Evolutionary conservation across 345 rosid species (phyloP), one percentile per base, ranked within the genome.

Genomic region (Hibiscus trionum): DNA sequence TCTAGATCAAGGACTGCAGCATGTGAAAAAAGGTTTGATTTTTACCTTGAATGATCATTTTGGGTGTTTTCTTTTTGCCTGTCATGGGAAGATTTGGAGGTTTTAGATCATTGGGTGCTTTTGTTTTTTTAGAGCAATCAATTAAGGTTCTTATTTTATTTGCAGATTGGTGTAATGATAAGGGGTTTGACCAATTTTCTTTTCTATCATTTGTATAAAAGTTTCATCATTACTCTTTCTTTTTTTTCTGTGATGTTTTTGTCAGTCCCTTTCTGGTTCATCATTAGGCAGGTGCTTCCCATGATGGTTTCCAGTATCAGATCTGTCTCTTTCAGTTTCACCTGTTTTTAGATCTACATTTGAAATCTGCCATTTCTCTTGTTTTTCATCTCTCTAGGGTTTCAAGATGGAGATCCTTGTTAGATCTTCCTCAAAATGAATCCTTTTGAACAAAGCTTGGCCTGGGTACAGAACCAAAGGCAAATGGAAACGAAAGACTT

Each of bases 151-250:
- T n/a, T 59, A 26, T 26, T 26, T 1, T 55, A 49, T 66, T 4
- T 78, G 82, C 90, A 79, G 93, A 86, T 88, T 88, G 89, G 82
- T 50, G 89, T 80, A 82, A 88, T 87, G 85, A 88, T 88, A 84
- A 73, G 75, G 58, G 60, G 71, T 83, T 85, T 85, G 86, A 86
- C 93, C 72, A 66, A 2, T 42, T 57, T 73, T 8, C 11, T 61
- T 69, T 58, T 47, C 52, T 44, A 59, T 76, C 67, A 70, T 73
- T 47, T 70, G 74, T 42, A 50, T 67, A 67, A 82, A 81, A 79
- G 73, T 80, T 75, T 84, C 83, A 85, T 88, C 87, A 87, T 90
- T 84, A 82, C 86, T 5, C 70, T 21, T 1, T 37, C 11, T 39
- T 73, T 69, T 31, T 77, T 60, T 62, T 80, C 71, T 50, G 71